Evolutionary conservation across 768 basidiomycete species (phyloP).

Genomic region (Chalciporus piperatus): DNA sequence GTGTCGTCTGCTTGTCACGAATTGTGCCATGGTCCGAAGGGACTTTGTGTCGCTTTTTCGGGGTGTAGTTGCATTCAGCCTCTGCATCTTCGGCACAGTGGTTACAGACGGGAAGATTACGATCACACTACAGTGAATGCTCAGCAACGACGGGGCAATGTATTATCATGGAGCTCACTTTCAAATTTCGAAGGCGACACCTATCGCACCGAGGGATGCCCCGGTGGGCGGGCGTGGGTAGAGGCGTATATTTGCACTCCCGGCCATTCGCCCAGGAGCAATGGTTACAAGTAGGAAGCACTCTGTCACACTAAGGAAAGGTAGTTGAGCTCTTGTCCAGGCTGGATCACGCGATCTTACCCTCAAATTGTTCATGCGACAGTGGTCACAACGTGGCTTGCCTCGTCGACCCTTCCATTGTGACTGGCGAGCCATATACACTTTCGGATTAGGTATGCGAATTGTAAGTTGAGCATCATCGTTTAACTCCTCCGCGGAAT

Average conservation of each 20-base stretch:
- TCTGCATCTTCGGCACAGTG: slow-evolving; percentile 54
- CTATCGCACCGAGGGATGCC: slow-evolving; percentile 74
- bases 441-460: slow-evolving; percentile 64
- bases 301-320: slow-evolving; percentile 58
- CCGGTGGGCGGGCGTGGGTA: slow-evolving; percentile 72
- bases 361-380: slow-evolving; percentile 69
- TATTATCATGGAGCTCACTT: slow-evolving; percentile 40
- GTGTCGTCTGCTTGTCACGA: slow-evolving; percentile 36
- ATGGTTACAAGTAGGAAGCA: slow-evolving; percentile 68
- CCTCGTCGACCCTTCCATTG: slow-evolving; percentile 75
- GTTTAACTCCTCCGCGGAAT: slow-evolving; percentile 37
- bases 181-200: slow-evolving; percentile 64
- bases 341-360: slow-evolving; percentile 36
- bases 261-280: slow-evolving; percentile 63
- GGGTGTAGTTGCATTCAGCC: slow-evolving; percentile 68
- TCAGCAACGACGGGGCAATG: not conserved
- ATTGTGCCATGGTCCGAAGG: slow-evolving; percentile 40
- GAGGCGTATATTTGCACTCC: slow-evolving; percentile 69
- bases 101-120: slow-evolving; percentile 69
- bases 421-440: slow-evolving; percentile 66
- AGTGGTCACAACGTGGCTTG: slow-evolving; percentile 73
- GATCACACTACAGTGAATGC: slow-evolving; percentile 52
- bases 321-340: slow-evolving; percentile 5
- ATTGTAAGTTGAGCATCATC: slow-evolving; percentile 59
- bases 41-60: slow-evolving; percentile 63